Conservation (phyloP, 2,329 filamentous ascomycete species). For the Calonectria fujianensis region DNA sequence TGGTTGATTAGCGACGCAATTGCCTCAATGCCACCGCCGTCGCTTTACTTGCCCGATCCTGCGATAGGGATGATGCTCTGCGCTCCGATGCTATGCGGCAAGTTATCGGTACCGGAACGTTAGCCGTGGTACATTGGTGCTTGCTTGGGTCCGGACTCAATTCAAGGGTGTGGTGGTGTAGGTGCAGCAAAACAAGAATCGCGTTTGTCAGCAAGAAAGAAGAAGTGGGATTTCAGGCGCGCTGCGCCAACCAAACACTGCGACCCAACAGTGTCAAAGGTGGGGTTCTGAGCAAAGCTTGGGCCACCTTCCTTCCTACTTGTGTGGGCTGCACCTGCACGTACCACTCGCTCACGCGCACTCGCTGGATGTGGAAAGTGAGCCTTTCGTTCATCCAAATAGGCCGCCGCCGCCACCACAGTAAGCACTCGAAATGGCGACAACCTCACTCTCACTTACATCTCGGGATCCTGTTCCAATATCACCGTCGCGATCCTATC, state of each 20-base stretch:
- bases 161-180: conserved; percentile 23
- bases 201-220: conserved; percentile 54
- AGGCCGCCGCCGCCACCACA: background rate
- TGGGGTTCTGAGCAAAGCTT: conserved; percentile 31
- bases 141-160: conserved; percentile 12
- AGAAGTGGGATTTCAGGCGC: conserved; percentile 22
- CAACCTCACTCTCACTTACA: conserved; percentile 24
- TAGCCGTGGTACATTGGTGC: conserved; percentile 24
- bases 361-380: background rate
- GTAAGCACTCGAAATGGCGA: conserved; percentile 12
- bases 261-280: conserved; percentile 19
- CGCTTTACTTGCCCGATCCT: conserved; percentile 7
- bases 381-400: background rate
- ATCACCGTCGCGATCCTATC: background rate
- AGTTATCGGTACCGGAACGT: conserved; percentile 13
- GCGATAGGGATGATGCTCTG: background rate
- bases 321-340: conserved; percentile 17
- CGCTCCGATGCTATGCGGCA: background rate
- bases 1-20: conserved; percentile 11
- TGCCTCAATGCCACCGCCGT: conserved; percentile 15
- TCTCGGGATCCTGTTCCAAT: background rate
- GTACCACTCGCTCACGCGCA: conserved; percentile 25
- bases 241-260: conserved; percentile 29
- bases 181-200: conserved; percentile 43
- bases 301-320: conserved; percentile 24